Percentiles rank a stretch among this genome's conserved stretches.
Evolutionary conservation across 805 yeast genomes (phyloP).

Genomic region (Candida coquimbonensis): DNA sequence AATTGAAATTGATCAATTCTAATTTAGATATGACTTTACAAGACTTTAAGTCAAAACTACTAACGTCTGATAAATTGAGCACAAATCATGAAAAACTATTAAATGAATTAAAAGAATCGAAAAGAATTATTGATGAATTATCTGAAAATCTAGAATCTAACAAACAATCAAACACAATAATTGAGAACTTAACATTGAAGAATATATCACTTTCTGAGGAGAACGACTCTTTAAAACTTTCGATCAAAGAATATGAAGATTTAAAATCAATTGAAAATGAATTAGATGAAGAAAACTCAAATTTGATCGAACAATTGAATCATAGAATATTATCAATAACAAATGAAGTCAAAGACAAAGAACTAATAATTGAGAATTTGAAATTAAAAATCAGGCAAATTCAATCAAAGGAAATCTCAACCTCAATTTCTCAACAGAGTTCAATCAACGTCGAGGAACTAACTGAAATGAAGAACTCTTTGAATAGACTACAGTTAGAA

Average conservation of each 20-base stretch:
- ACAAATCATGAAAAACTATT: constrained; percentile 10
- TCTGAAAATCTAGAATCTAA: constrained; percentile 24
- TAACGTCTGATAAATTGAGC: constrained; percentile 6
- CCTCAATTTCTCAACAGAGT: neutral
- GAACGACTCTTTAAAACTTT: constrained; percentile 27
- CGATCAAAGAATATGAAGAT: constrained; percentile 41
- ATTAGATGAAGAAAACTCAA: constrained; percentile 36
- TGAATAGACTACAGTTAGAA: neutral
- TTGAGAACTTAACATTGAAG: constrained; percentile 29
- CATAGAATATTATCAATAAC: constrained; percentile 28
- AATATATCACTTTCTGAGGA: constrained; percentile 30
- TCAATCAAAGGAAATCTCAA: neutral
- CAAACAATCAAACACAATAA: constrained; percentile 25
- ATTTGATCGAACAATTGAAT: constrained; percentile 37
- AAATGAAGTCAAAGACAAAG: constrained; percentile 14
- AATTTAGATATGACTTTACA: constrained; percentile 24
- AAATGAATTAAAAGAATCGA: neutral
- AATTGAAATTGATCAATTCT: constrained; percentile 35
- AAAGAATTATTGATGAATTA: constrained; percentile 18
- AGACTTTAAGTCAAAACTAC: neutral
- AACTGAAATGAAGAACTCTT: neutral
- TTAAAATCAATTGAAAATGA: constrained; percentile 43
- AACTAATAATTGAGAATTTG: constrained; percentile 5
- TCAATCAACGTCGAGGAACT: too few relatives aligned
- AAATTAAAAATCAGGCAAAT: constrained; percentile 6